Base-by-base conservation (phyloP, 148 eudicot genomes). In the Rheum nobile region DNA sequence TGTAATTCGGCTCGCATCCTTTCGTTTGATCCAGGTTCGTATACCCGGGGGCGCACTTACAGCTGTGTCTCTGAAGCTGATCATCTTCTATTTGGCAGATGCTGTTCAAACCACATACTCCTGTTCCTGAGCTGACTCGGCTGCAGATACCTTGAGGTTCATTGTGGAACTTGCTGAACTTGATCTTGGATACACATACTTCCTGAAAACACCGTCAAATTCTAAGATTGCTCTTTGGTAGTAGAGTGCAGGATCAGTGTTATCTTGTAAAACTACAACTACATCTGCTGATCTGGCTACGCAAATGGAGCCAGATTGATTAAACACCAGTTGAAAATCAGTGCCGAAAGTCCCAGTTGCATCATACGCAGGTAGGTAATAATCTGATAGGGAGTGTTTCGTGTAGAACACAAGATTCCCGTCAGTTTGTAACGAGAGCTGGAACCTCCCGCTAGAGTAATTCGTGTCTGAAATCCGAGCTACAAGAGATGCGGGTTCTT, bases 31-130 rank as follows among this genome's bases (percentile, higher is more conserved):
- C 83, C 21, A 80, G 17, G 35, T 83, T 73, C 8, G 82, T 71
- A 55, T 67, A 85, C 37, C 75, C 65, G 24, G 24, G 44, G 0
- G 88, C 90, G 76, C 93, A 89, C 28, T 54, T 14, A 80, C 90
- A 86, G 0, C 1, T 67, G 4, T 85, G 88, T 74, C 83, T 87
- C 8, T 71, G 24, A 1, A 55, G 24, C 31, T 55, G 32, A 73
- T 76, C 54, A 1, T 35, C 39, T 65, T 52, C 80, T 14, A 83
- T 67, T 16, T 65, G 76, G 81, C 93, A 89, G 21, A 86, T 75
- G 75, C 76, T 86, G 77, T 89, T 89, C 44, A 57, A 84, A 70
- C 91, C 94, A 75, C 94, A 89, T 59, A 79, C 77, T 13, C 91
- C 89, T 2, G 83, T 79, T 17, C 76, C 88, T 10, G 39, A 0